Conservation (phyloP, 352 stramenopile species). For the Pythium folliculosum region DNA sequence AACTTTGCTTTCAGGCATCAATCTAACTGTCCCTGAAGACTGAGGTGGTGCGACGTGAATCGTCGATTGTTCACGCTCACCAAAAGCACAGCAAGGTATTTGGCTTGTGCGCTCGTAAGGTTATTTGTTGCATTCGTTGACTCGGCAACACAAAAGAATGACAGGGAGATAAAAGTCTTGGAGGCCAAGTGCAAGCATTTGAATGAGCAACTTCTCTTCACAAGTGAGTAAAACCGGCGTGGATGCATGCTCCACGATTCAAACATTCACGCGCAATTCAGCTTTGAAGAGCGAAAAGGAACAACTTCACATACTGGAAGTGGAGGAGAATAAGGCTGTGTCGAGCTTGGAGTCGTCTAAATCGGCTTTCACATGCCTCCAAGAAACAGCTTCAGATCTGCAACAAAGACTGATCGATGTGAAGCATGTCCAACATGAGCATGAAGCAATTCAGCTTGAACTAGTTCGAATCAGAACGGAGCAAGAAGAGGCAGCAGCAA, state of each 20-base stretch:
- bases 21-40: slow-evolving; percentile 3
- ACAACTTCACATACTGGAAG: neutral
- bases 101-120: neutral
- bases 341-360: slow-evolving; percentile 3
- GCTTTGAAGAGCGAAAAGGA: neutral
- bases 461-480: slow-evolving; percentile 11
- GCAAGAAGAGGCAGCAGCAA: slow-evolving; percentile 12
- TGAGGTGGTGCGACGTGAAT: slow-evolving; percentile 17
- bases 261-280: neutral
- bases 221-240: slow-evolving; percentile 2
- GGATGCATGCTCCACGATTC: neutral
- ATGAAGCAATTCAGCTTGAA: slow-evolving; percentile 19
- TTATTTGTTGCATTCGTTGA: neutral
- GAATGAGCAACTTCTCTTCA: neutral
- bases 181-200: neutral
- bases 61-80: slow-evolving; percentile 2
- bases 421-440: neutral
- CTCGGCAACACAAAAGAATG: slow-evolving; percentile 10
- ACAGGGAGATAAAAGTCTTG: slow-evolving; percentile 1
- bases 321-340: neutral
- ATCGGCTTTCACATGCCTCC: neutral
- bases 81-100: slow-evolving; percentile 16
- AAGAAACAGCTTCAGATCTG: neutral
- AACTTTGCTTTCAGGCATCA: neutral
- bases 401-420: neutral